A percentile compares a stretch with the other conserved stretches of the same genome.
Conservation (phyloP, 129 eudicot species). For the Sambucus nigra region DNA sequence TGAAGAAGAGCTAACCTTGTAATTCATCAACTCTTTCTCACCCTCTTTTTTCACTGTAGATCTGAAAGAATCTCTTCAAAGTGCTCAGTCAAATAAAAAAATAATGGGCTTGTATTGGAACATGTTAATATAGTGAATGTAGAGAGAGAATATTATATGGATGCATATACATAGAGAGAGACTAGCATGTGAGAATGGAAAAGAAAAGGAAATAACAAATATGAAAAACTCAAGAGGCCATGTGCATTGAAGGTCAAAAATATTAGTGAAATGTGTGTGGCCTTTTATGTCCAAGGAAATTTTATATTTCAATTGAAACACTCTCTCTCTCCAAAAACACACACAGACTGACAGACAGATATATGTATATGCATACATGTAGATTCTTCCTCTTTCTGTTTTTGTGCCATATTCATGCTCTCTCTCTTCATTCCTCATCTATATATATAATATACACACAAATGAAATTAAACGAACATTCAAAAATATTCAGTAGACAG, state of each 20-base stretch:
- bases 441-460: too few species aligned
- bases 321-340: slow-evolving; percentile 8
- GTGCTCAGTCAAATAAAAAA: slow-evolving; percentile 41
- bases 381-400: background rate
- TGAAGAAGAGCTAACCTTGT: slow-evolving; percentile 6
- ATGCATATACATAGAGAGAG: slow-evolving; percentile 31
- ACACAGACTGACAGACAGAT: slow-evolving; percentile 1
- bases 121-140: background rate
- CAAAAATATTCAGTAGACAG: too few species aligned
- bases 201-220: slow-evolving; percentile 16
- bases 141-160: background rate
- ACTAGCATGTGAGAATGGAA: slow-evolving; percentile 48
- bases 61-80: slow-evolving; percentile 48
- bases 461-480: too few species aligned
- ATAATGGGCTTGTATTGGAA: slow-evolving; percentile 12
- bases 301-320: too few species aligned
- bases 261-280: slow-evolving; percentile 29
- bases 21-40: slow-evolving; percentile 3
- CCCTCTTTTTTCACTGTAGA: slow-evolving; percentile 36
- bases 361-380: slow-evolving; percentile 1
- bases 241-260: slow-evolving; percentile 50
- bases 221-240: slow-evolving; percentile 52
- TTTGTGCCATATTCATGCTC: background rate
- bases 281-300: too few species aligned
- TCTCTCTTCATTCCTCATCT: too few species aligned